Evolutionary conservation across 2,329 filamentous ascomycete genomes (phyloP).

Genomic region (Calonectria ilicicola): DNA sequence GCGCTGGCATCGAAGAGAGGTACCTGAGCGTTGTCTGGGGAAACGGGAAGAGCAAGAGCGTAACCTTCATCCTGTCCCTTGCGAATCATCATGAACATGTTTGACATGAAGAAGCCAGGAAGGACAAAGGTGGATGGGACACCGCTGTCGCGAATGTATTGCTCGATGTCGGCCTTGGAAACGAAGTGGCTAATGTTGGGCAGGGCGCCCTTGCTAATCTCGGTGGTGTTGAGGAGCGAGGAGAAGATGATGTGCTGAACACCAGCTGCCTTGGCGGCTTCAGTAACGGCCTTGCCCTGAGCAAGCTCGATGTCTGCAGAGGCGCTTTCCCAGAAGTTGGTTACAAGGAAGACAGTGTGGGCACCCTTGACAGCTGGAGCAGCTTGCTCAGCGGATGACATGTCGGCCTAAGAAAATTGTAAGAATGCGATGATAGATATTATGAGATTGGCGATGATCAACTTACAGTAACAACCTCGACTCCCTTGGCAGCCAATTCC

Average conservation of each 20-base stretch:
- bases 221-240: slow-evolving; percentile 54
- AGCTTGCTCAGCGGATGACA: slow-evolving; percentile 38
- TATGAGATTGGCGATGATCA: not conserved
- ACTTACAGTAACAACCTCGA: slow-evolving; percentile 51
- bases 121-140: slow-evolving; percentile 64
- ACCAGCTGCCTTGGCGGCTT: slow-evolving; percentile 58
- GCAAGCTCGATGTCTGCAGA: slow-evolving; percentile 51
- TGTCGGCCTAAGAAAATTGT: slow-evolving; percentile 50
- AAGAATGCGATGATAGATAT: not conserved
- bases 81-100: slow-evolving; percentile 54
- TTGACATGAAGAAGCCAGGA: slow-evolving; percentile 67
- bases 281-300: slow-evolving; percentile 59
- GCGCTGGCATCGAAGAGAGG: slow-evolving; percentile 52
- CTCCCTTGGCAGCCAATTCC: slow-evolving; percentile 52
- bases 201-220: slow-evolving; percentile 52
- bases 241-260: slow-evolving; percentile 61
- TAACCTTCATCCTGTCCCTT: slow-evolving; percentile 46
- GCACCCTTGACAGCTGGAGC: slow-evolving; percentile 54
- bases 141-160: slow-evolving; percentile 63
- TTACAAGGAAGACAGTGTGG: slow-evolving; percentile 57
- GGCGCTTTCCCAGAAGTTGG: slow-evolving; percentile 52
- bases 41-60: slow-evolving; percentile 42
- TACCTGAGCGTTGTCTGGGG: slow-evolving; percentile 46
- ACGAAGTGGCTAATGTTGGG: slow-evolving; percentile 59
- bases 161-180: slow-evolving; percentile 66